These are phyloP conservation scores for Stemphylium beticola DNA, from an alignment of 2,329 filamentous ascomycete genomes.

Conservation along the genomic window DNA sequence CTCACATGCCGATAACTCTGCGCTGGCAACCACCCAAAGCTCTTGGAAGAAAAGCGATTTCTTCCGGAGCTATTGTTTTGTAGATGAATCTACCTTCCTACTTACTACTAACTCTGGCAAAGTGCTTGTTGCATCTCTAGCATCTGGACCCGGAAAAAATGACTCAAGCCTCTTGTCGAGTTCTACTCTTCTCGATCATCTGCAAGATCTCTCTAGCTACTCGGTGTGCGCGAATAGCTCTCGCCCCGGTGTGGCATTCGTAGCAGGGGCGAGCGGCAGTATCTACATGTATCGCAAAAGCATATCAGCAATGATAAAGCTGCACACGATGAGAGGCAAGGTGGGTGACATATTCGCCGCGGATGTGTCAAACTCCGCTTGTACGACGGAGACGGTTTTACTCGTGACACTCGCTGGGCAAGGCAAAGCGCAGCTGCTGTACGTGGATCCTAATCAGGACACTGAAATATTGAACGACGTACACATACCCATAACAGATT, in stretches of 20 bases:
- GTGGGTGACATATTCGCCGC: constrained; percentile 50
- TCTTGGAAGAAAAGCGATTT: constrained; percentile 40
- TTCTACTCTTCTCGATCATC: constrained; percentile 40
- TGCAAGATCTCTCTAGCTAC: constrained; percentile 55
- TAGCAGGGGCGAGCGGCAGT: constrained; percentile 55
- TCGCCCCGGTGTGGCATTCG: constrained; percentile 49
- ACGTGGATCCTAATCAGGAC: constrained; percentile 13
- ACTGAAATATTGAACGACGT: constrained; percentile 8
- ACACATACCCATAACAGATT: constrained; percentile 22
- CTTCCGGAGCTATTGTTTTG: constrained; percentile 69
- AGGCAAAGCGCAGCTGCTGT: constrained; percentile 41
- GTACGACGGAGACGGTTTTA: constrained; percentile 32
- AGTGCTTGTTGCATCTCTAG: constrained; percentile 54
- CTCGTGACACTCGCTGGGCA: constrained; percentile 50
- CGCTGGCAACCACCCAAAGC: constrained; percentile 8
- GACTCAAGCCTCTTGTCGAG: constrained; percentile 8
- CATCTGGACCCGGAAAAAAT: background rate
- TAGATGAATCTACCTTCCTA: constrained; percentile 61
- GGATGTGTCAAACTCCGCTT: background rate
- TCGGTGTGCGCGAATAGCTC: constrained; percentile 53
- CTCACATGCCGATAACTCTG: background rate
- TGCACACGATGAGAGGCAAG: constrained; percentile 46
- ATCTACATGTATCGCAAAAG: constrained; percentile 48
- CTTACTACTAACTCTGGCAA: constrained; percentile 65
- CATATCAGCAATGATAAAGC: constrained; percentile 20